These are phyloP conservation scores for Podospora sp. DNA, from an alignment of 495 filamentous ascomycete genomes.

Conservation along the genomic window DNA sequence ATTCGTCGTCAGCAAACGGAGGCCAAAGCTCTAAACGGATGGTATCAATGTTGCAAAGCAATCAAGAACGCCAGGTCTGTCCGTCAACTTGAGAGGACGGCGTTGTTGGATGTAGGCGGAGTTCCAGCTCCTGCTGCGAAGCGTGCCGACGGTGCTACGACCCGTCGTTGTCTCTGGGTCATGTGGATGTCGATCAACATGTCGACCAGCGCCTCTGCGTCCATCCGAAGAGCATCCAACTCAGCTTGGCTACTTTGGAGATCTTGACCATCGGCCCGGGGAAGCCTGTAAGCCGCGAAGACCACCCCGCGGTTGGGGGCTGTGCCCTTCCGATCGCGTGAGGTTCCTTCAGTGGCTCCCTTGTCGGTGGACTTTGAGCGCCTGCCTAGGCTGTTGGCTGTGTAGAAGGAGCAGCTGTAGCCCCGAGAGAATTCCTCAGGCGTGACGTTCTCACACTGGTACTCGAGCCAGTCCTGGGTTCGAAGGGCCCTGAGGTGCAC, in stretches of 20 bases:
- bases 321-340: constrained; percentile 11
- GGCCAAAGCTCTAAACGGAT: background rate
- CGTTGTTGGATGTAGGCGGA: background rate
- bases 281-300: constrained; percentile 44
- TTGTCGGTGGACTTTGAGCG: constrained; percentile 1
- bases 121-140: background rate
- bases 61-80: background rate
- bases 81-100: background rate
- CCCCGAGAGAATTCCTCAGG: constrained; percentile 41
- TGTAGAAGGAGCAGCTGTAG: constrained; percentile 46
- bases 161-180: constrained; percentile 20
- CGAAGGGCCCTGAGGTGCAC: constrained; percentile 43
- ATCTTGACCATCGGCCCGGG: constrained; percentile 21
- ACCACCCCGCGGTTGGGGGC: constrained; percentile 43
- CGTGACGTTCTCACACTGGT: constrained; percentile 32
- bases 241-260: constrained; percentile 23
- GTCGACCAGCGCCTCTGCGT: constrained; percentile 42
- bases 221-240: constrained; percentile 32
- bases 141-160: constrained; percentile 7
- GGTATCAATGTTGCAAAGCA: background rate
- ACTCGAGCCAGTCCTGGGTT: constrained; percentile 44
- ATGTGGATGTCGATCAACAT: constrained; percentile 37
- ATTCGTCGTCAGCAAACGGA: background rate
- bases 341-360: background rate
- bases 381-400: constrained; percentile 28